Base-by-base conservation (phyloP, 495 filamentous ascomycete species). In the Neurospora intermedia region DNA sequence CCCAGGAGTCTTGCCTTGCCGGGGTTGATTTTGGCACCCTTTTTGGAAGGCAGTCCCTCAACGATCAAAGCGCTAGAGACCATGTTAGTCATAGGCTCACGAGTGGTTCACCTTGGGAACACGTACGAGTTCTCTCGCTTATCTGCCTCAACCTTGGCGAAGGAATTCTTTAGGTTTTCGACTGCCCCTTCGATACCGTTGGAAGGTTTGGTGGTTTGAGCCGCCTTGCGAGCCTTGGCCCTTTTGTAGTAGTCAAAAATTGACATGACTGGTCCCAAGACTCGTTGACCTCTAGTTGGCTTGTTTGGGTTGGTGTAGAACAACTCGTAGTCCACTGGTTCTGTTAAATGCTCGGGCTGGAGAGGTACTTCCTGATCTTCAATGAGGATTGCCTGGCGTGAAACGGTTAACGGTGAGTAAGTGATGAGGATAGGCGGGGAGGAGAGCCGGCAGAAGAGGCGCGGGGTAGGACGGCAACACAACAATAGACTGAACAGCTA, bases 121-220 rank as follows among this genome's bases (percentile, higher is more conserved):
- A 82, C 88, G 77, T 89, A 88, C 75, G 90, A 83, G 48, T 87
- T 89, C 39, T 85, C 89, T 77, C 75, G 74, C 77, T 83, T 84
- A 39, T 81, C 81, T 4, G 79, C 80, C 71, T 80, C 78, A 38
- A 76, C 76, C 31, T 76, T 76, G 42, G 81, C 83, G 66, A 81
- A 72, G 16, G 82, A 81, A 71, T 72, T 82, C 75, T 85, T 77
- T 42, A 86, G 77, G n/a, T 77, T 77, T 54, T 75, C 72, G 31
- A 20, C 20, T 27, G 39, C 41, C 16, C 41, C 27, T 13, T 70
- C 74, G 38, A 38, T 48, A 35, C 70, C 74, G 2, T 38, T 70
- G 35, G 70, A 27, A 27, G 27, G 69, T 48, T 43, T 69, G 62
- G 69, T 71, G 41, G 72, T 11, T 71, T 74, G 66, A 5, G 62